Percentiles rank a stretch among this genome's conserved stretches.
Evolutionary conservation across 2,329 filamentous ascomycete genomes (phyloP).

Genomic region (Alternaria arborescens): DNA sequence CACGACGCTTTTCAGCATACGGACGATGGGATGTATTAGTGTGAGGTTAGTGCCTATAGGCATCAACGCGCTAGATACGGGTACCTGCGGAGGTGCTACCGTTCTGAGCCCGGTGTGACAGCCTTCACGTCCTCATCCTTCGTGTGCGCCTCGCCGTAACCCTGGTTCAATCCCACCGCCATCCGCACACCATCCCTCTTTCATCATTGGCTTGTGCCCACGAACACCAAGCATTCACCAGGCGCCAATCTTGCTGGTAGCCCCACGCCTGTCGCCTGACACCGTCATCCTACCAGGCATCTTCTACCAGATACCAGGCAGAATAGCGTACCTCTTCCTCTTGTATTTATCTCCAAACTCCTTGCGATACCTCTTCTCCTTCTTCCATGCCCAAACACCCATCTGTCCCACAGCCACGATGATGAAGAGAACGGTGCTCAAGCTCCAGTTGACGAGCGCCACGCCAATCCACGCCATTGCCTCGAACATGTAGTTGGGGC

Average conservation of each 20-base stretch:
- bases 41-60: not conserved
- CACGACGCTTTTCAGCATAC: not conserved
- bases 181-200: not conserved
- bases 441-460: constrained; percentile 79
- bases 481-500: constrained; percentile 98
- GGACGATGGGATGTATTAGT: not conserved
- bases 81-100: constrained; percentile 9
- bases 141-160: constrained; percentile 5
- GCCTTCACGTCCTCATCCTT: not conserved
- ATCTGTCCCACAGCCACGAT: constrained; percentile 78
- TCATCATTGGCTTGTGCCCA: constrained; percentile 3
- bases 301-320: constrained; percentile 75
- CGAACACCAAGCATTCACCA: not conserved
- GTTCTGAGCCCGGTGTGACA: constrained; percentile 1
- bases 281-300: constrained; percentile 56
- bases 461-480: constrained; percentile 85
- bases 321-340: constrained; percentile 86
- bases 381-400: constrained; percentile 87
- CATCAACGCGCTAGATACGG: not conserved
- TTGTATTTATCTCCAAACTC: constrained; percentile 95
- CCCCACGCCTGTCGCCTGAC: not conserved
- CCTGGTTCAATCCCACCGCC: not conserved
- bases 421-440: constrained; percentile 80
- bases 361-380: constrained; percentile 87
- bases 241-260: not conserved